Base-by-base conservation (phyloP, 2,329 filamentous ascomycete genomes). In the Talaromyces sp. region DNA sequence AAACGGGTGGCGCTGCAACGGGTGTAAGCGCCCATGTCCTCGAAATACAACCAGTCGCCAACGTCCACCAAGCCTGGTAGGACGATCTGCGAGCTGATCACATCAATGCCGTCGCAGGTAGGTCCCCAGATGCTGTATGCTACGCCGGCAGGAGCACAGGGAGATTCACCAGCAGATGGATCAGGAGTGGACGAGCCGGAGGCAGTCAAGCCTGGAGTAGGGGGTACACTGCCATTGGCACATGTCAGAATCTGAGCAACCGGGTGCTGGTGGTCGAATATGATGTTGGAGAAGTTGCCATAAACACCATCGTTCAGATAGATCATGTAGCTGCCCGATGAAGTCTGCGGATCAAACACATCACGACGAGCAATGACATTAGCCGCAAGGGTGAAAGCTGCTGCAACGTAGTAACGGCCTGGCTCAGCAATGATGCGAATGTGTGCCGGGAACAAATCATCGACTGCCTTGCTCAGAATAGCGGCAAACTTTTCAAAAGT, bases 81-180 rank as follows among this genome's bases (percentile, higher is more conserved):
- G 68, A 85, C 86, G 77, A 91, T 92, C 75, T 89, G 91, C 77
- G 92, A 88, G 59, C 90, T 88, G 79, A 99, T 96, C 77, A 93
- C 91, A 80, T 99, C 95, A 73, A 99, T 98, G 67, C 95, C 94
- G 76, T 99, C 95, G 76, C 95, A 99, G 17, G 95, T 98, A 0
- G 95, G 95, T 5, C 95, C 95, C 94, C 95, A 99, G 80, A 99
- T 91, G 25, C 93, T 97, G 81, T 99, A 98, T 76, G 96, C 90
- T 68, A 89, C 85, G 43, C 85, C 85, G 81, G 66, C 69, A 71
- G 69, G 69, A 29, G 34, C 61, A 27, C 61, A 22, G 68, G 68
- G 72, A 69, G 72, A 58, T 5, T 34, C n/a, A 27, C 19, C 49
- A 31, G 36, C 72, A 15, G 63, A 63, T 31, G 66, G 64, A 61